A percentile compares a stretch with the other conserved stretches of the same genome.
Conservation (phyloP, 805 yeast genomes). For the Candida ortonii region DNA sequence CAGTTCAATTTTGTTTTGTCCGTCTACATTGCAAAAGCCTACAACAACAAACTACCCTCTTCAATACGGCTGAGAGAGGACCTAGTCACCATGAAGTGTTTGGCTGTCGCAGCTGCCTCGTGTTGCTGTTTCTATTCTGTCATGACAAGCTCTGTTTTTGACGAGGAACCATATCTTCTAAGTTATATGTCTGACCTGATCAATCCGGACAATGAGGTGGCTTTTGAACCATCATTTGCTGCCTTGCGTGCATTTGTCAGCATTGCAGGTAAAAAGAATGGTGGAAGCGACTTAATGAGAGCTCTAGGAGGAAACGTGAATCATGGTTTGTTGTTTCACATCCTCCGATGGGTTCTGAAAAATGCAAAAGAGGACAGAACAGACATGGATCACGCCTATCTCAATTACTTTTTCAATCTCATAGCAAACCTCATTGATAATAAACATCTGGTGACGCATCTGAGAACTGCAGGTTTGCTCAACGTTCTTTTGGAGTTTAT, state of each 20-base stretch:
- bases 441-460: conserved; percentile 50
- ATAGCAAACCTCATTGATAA: conserved; percentile 60
- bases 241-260: conserved; percentile 68
- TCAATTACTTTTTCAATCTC: conserved; percentile 52
- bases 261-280: conserved; percentile 60
- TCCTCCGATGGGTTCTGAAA: conserved; percentile 60
- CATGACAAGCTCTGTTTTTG: conserved; percentile 64
- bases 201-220: conserved; percentile 59
- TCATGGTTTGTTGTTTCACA: conserved; percentile 78
- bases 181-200: conserved; percentile 68
- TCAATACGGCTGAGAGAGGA: conserved; percentile 54
- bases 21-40: conserved; percentile 69
- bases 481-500: conserved; percentile 63
- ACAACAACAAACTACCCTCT: conserved; percentile 51
- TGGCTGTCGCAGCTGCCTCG: conserved; percentile 63
- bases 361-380: conserved; percentile 37
- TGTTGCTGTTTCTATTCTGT: conserved; percentile 55
- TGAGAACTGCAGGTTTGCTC: conserved; percentile 75
- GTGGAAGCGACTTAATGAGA: conserved; percentile 75
- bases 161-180: conserved; percentile 67
- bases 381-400: conserved; percentile 24
- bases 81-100: conserved; percentile 60
- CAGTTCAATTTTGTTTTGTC: conserved; percentile 63
- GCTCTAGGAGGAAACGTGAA: conserved; percentile 82
- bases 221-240: conserved; percentile 51